A percentile compares a stretch with the other conserved stretches of the same genome.
Conservation (phyloP, 2,329 filamentous ascomycete genomes). For the Penicillium griseofulvum region DNA sequence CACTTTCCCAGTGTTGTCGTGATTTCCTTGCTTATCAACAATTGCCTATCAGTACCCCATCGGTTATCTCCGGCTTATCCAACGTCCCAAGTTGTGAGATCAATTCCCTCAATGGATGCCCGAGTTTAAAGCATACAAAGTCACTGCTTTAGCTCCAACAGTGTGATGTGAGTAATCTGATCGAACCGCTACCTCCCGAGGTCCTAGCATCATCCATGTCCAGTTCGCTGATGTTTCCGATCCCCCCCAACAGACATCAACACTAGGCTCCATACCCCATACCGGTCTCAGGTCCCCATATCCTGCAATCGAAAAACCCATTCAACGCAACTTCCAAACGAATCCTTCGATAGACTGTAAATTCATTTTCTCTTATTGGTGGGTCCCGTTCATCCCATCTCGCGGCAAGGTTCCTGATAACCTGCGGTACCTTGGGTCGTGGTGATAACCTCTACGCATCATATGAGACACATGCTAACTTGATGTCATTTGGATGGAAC, state of each 20-base stretch:
- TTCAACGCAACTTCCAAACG: not conserved
- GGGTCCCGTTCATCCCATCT: conserved; percentile 17
- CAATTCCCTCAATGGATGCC: conserved; percentile 17
- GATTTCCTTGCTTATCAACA: conserved; percentile 9
- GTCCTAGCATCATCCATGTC: not conserved
- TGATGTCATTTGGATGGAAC: conserved; percentile 22
- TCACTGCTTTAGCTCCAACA: conserved; percentile 7
- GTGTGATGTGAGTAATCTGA: conserved; percentile 6
- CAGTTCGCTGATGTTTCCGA: conserved; percentile 7
- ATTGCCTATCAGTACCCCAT: conserved; percentile 27
- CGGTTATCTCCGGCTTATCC: conserved; percentile 33
- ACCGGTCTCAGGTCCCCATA: conserved; percentile 23
- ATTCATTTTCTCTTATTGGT: conserved; percentile 14
- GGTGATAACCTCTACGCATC: conserved; percentile 13
- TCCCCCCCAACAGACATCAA: conserved; percentile 4
- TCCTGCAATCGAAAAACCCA: conserved; percentile 8
- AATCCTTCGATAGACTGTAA: conserved; percentile 9
- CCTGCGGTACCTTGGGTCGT: conserved; percentile 23
- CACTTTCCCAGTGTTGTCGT: not conserved
- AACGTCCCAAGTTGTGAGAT: conserved; percentile 16
- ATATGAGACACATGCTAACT: conserved; percentile 23
- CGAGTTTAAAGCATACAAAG: conserved; percentile 7
- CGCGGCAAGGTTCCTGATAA: conserved; percentile 20
- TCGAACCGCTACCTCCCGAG: not conserved
- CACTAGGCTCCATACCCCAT: conserved; percentile 12